phyloP scores from a whole-genome alignment of 1,139 yeast species.

The Hyphopichia wangnamkhiaoensis region DNA sequence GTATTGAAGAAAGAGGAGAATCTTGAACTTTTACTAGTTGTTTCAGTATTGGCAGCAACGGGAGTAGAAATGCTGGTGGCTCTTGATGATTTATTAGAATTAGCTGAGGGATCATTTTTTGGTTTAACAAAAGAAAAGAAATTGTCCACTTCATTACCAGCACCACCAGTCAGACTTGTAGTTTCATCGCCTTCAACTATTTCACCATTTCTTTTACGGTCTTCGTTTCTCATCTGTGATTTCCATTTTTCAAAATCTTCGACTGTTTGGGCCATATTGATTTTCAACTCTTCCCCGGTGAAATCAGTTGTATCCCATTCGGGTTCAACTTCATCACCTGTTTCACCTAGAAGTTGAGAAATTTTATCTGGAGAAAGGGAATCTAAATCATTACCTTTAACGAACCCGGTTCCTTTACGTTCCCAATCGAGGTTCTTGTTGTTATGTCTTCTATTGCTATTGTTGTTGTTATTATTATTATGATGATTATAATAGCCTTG shows the following conservation, averaged over 20 bases:
- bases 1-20: slow-evolving; percentile 48
- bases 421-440: slow-evolving; percentile 28
- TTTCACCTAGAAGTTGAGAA: slow-evolving; percentile 37
- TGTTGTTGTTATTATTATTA: slow-evolving; percentile 6
- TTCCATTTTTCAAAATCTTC: slow-evolving; percentile 77
- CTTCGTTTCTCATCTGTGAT: slow-evolving; percentile 57
- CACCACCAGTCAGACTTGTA: slow-evolving; percentile 15
- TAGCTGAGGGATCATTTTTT: slow-evolving; percentile 13
- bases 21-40: slow-evolving; percentile 39
- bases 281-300: slow-evolving; percentile 33
- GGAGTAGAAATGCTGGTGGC: slow-evolving; percentile 13
- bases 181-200: slow-evolving; percentile 23
- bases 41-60: slow-evolving; percentile 10
- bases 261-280: slow-evolving; percentile 57
- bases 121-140: slow-evolving; percentile 52
- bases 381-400: slow-evolving; percentile 27
- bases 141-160: slow-evolving; percentile 51
- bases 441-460: slow-evolving; percentile 15
- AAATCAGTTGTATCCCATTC: slow-evolving; percentile 52
- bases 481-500: slow-evolving; percentile 9
- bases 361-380: slow-evolving; percentile 30
- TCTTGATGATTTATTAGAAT: slow-evolving; percentile 8
- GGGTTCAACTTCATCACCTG: slow-evolving; percentile 47
- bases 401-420: slow-evolving; percentile 27
- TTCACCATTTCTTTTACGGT: slow-evolving; percentile 53